phyloP scores from a whole-genome alignment of 495 filamentous ascomycete species.

The Neurospora pannonica region DNA sequence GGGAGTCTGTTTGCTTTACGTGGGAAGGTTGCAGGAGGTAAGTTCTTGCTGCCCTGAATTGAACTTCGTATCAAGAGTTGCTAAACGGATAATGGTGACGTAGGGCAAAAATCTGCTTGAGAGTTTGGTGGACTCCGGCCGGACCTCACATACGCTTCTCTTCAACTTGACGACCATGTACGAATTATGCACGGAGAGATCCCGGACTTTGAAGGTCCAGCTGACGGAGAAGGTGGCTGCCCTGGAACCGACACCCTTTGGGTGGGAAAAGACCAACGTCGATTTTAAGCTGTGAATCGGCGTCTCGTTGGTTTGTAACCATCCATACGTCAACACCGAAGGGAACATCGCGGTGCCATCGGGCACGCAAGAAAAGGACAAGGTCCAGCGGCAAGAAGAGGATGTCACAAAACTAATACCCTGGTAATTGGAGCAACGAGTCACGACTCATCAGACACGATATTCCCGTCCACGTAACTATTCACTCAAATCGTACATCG shows the following conservation, averaged over 20 bases:
- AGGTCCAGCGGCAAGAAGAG: background rate
- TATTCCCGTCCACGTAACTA: background rate
- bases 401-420: background rate
- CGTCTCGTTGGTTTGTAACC: background rate
- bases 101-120: conserved; percentile 57
- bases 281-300: conserved; percentile 66
- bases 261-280: conserved; percentile 58
- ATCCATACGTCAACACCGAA: background rate
- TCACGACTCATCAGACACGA: background rate
- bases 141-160: conserved; percentile 61
- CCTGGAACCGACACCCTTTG: conserved; percentile 33
- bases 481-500: background rate
- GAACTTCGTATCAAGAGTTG: background rate
- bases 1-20: conserved; percentile 75
- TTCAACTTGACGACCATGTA: conserved; percentile 91
- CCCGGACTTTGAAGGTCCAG: conserved; percentile 54
- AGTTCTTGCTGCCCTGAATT: conserved; percentile 6
- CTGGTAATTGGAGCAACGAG: background rate
- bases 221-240: conserved; percentile 62
- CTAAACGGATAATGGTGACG: conserved; percentile 6
- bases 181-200: conserved; percentile 76
- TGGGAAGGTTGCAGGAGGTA: conserved; percentile 66
- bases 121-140: conserved; percentile 46
- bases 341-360: background rate
- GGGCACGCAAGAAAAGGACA: background rate